Evolutionary conservation across 768 basidiomycete species (phyloP).

Genomic region (Russula abietina): DNA sequence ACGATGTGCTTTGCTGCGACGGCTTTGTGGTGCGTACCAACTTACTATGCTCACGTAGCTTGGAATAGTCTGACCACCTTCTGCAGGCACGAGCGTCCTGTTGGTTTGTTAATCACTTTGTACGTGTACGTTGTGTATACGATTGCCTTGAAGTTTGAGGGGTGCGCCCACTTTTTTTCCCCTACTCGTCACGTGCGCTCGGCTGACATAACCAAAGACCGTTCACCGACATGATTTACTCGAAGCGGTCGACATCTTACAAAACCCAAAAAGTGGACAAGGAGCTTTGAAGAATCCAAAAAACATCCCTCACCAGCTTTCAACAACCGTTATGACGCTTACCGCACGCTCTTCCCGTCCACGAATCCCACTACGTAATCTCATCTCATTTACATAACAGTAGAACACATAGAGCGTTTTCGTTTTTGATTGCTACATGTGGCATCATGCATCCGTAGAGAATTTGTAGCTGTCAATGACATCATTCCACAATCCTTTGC

Average conservation of each 20-base stretch:
- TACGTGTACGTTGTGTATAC: slow-evolving; percentile 82
- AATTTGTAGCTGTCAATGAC: slow-evolving; percentile 42
- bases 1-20: slow-evolving; percentile 84
- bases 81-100: slow-evolving; percentile 76
- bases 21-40: slow-evolving; percentile 67
- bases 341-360: background rate
- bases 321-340: slow-evolving; percentile 12
- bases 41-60: background rate
- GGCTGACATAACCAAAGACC: slow-evolving; percentile 32
- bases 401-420: background rate
- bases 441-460: slow-evolving; percentile 19
- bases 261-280: slow-evolving; percentile 26
- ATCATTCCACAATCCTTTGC: slow-evolving; percentile 68
- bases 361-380: background rate
- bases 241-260: slow-evolving; percentile 39
- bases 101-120: slow-evolving; percentile 69
- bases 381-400: slow-evolving; percentile 3
- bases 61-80: background rate
- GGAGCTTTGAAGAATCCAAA: slow-evolving; percentile 26
- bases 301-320: background rate
- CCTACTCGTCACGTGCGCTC: slow-evolving; percentile 30
- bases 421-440: background rate
- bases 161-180: slow-evolving; percentile 44
- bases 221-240: slow-evolving; percentile 80
- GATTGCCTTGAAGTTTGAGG: slow-evolving; percentile 83